phyloP scores from a whole-genome alignment of 1,284 basidiomycete species.

The Irpex lacteus region DNA sequence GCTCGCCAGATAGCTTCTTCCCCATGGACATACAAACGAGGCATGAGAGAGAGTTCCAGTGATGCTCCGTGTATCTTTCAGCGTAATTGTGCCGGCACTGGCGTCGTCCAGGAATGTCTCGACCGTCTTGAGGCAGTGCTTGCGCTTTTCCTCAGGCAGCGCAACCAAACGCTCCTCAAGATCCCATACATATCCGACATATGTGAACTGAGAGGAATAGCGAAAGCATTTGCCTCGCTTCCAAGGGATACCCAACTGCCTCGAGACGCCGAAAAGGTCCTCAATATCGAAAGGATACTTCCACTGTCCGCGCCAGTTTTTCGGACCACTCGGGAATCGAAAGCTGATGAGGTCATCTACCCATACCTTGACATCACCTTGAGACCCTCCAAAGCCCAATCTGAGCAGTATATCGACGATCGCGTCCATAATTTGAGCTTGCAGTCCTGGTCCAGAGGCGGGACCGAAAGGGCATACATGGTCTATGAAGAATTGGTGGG shows the following conservation, averaged over 20 bases:
- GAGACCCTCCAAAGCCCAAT: too few relatives aligned
- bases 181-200: constrained; percentile 19
- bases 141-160: constrained; percentile 7
- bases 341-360: neutral
- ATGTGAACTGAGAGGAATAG: constrained; percentile 8
- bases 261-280: constrained; percentile 19
- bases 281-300: constrained; percentile 16
- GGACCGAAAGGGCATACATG: constrained; percentile 31
- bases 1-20: too few relatives aligned
- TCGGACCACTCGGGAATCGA: neutral
- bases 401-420: constrained; percentile 28
- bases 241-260: constrained; percentile 21
- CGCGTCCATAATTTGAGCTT: constrained; percentile 31
- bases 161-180: constrained; percentile 2
- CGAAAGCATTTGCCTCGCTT: constrained; percentile 15
- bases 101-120: constrained; percentile 17
- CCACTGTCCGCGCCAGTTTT: constrained; percentile 18
- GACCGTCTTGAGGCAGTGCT: neutral
- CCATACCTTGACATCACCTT: neutral
- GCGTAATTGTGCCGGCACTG: constrained; percentile 15
- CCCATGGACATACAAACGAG: constrained; percentile 26
- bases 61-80: constrained; percentile 22
- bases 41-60: constrained; percentile 34
- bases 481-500: constrained; percentile 26
- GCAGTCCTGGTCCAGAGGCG: constrained; percentile 24